Evolutionary conservation across 768 basidiomycete genomes (phyloP), one percentile per base, ranked within the genome.

Genomic region (Dentipellis sp.): DNA sequence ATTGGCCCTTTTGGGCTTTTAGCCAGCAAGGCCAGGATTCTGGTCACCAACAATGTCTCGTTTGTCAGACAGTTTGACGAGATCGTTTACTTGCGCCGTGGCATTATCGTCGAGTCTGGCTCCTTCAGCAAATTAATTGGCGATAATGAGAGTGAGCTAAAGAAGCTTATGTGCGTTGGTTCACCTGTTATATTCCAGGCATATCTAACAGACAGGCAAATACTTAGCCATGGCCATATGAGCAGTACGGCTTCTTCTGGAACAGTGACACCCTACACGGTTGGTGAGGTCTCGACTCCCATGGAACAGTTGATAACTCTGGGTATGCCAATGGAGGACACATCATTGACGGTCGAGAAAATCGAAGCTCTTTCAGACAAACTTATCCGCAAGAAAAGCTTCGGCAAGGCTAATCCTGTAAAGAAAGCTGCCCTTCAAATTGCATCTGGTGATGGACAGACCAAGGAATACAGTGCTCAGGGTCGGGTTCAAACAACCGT

Each of bases 21-120:
- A 36, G 80, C 87, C 8, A 78, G 81, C 14, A 94, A 94, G 68
- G 91, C 91, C 10, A 77, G 93, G 34, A 78, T 94, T 53, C 71
- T 94, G 4, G 89, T 93, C 51, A 95, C 92, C 42, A 94, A 95
- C 68, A 84, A 83, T 56, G 82, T 94, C 53, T 79, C 91, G n/a
- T 94, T 89, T 65, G 74, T 94, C 38, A 78, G 78, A 49, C 75
- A 89, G 55, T 89, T 91, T 53, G 88, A 94, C 64, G 76, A 84
- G 48, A 72, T 94, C 14, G 68, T 78, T 50, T 91, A 84, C 69
- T 70, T 97, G 39, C 84, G 90, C 17, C 81, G 84, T 21, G 93
- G 93, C 12, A 84, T 93, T 65, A 82, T 94, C 54, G 69, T 91
- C 9, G 93, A 95, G 71, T 72, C 68, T 19, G 90, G 88, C 2